Base-by-base conservation (phyloP, 495 filamentous ascomycete species). In the Neurospora sublineolata region DNA sequence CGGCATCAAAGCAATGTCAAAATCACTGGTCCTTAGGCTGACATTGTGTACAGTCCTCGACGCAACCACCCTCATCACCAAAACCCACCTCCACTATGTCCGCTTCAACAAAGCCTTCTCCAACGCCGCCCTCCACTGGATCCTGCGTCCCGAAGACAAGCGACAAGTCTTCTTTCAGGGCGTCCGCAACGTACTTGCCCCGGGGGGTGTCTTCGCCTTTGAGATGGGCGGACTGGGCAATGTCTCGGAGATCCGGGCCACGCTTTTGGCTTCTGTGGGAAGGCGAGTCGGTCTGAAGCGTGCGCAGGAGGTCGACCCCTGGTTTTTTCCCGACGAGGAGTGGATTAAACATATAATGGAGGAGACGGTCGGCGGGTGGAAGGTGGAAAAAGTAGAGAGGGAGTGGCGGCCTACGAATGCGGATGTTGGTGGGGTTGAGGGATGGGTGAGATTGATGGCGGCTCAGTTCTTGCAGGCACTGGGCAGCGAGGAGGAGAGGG, bases 71-170 rank as follows among this genome's bases (percentile, higher is more conserved):
- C 78, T 82, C 40, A 33, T 74, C 38, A 27, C 33, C 20, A 41
- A 70, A 33, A 36, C 75, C 20, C 69, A 75, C 46, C 76, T 82
- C 1, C 79, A 80, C 37, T 58, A 41, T 2, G 73, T 71, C 41
- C 27, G 71, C 73, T 84, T 81, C 83, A 87, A 86, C 73, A 93
- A 92, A 77, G 82, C 91, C 73, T 91, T 94, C 77, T 92, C 89
- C 46, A 94, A 94, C 75, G 92, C 92, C 0, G 92, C 92, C 0
- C 79, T 94, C 46, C 91, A 94, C 80, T 94, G 92, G 92, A 89
- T 94, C 76, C 83, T 94, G 27, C 83, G 70, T 20, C 77, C 70
- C 70, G 78, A 44, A 77, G 82, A 46, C 72, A 73, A 71, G 3
- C 72, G 75, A 68, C 72, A 74, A 2, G 71, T 41, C 36, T 81